Percentiles rank a stretch among this genome's conserved stretches.
Evolutionary conservation across 441 rosid genomes (phyloP).

Genomic region (Caryocar brasiliense): DNA sequence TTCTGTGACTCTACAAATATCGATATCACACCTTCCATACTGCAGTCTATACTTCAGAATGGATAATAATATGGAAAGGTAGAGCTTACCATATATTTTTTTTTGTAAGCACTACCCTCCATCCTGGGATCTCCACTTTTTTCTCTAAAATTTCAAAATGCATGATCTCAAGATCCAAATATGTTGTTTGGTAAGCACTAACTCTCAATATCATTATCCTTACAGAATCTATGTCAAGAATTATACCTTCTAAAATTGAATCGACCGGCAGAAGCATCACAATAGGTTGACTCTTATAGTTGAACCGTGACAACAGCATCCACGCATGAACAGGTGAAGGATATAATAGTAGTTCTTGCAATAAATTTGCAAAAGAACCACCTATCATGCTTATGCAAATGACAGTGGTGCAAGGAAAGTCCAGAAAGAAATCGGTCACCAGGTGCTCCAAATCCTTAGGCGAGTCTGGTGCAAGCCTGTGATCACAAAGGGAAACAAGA

Average conservation of each 20-base stretch:
- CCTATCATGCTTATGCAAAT: conserved; percentile 73
- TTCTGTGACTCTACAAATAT: conserved; percentile 8
- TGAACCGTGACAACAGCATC: conserved; percentile 72
- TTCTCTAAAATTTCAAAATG: too few species aligned
- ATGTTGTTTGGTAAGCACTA: too few species aligned
- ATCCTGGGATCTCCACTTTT: too few species aligned
- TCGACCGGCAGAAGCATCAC: conserved; percentile 71
- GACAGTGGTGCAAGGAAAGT: conserved; percentile 58
- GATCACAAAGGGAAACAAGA: conserved; percentile 17
- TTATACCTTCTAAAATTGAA: conserved; percentile 61
- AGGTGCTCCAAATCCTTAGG: conserved; percentile 55
- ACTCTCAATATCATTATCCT: too few species aligned
- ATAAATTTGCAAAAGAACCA: conserved; percentile 38
- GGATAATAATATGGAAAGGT: too few species aligned
- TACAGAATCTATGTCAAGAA: too few species aligned
- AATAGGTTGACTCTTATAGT: conserved; percentile 50
- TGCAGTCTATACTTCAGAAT: too few species aligned
- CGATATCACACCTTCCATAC: too few species aligned
- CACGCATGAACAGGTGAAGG: conserved; percentile 50
- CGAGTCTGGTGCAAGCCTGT: conserved; percentile 75
- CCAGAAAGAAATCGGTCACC: conserved; percentile 44
- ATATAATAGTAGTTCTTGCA: conserved; percentile 42
- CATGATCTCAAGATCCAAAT: too few species aligned
- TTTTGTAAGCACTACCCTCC: too few species aligned
- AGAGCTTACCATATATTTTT: too few species aligned